phyloP scores from a whole-genome alignment of 495 filamentous ascomycete species.

The Penicillium ochrochloron region DNA sequence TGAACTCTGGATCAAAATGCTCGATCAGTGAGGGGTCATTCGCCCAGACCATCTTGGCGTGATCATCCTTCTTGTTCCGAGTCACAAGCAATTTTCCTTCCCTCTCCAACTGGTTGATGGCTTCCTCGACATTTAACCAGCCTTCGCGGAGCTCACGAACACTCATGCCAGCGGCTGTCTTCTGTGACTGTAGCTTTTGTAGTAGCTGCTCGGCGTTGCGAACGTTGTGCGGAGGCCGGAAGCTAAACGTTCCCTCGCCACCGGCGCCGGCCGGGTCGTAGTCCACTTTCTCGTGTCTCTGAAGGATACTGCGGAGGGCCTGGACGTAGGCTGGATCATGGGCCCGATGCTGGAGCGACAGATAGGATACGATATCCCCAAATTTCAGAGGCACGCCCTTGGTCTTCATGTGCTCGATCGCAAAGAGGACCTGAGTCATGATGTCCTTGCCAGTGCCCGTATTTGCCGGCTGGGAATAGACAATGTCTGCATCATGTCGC shows the following conservation, averaged over 20 bases:
- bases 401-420: conserved; percentile 80
- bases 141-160: conserved; percentile 94
- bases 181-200: conserved; percentile 75
- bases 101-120: conserved; percentile 76
- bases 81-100: conserved; percentile 81
- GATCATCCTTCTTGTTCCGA: conserved; percentile 90
- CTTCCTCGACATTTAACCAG: conserved; percentile 80
- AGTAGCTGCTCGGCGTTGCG: conserved; percentile 74
- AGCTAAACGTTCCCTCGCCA: conserved; percentile 70
- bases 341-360: conserved; percentile 64
- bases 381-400: conserved; percentile 74
- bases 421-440: conserved; percentile 82
- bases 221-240: conserved; percentile 80
- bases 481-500: conserved; percentile 59
- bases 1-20: conserved; percentile 80
- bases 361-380: conserved; percentile 73
- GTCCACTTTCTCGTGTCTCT: conserved; percentile 68
- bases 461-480: conserved; percentile 78
- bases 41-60: conserved; percentile 83
- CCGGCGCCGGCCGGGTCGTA: conserved; percentile 65
- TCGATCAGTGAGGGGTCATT: conserved; percentile 80
- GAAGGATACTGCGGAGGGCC: conserved; percentile 48
- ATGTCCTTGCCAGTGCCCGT: conserved; percentile 79
- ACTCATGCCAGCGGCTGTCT: conserved; percentile 76
- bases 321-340: conserved; percentile 51